Conservation (phyloP, 2,329 filamentous ascomycete species). For the Scytalidium lignicola region DNA sequence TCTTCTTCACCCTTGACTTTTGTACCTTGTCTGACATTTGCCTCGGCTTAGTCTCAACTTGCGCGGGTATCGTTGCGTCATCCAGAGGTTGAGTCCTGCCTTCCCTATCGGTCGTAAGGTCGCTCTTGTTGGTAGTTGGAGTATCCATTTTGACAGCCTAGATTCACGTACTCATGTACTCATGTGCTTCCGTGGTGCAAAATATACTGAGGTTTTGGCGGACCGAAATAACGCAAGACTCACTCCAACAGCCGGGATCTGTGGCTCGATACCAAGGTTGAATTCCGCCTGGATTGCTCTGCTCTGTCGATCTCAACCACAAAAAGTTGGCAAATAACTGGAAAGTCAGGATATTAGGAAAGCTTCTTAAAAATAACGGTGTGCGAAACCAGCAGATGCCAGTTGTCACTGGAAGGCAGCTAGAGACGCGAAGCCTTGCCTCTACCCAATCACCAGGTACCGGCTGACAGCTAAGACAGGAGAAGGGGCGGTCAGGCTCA, state of each 20-base stretch:
- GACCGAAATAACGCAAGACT: not conserved
- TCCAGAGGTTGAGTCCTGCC: constrained; percentile 11
- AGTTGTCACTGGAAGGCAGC: constrained; percentile 8
- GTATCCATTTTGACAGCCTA: constrained; percentile 18
- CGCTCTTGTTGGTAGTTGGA: constrained; percentile 21
- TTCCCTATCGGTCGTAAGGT: constrained; percentile 18
- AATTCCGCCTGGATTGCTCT: not conserved
- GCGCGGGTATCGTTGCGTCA: constrained; percentile 13
- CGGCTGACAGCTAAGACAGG: not conserved
- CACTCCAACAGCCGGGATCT: too few relatives aligned
- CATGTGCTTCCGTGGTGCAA: not conserved
- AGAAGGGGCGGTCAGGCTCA: constrained; percentile 5
- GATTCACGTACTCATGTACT: not conserved
- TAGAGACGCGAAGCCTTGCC: not conserved
- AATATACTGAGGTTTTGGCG: not conserved
- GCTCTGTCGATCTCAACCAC: not conserved
- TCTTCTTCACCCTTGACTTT: constrained; percentile 17
- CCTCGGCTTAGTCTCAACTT: constrained; percentile 19
- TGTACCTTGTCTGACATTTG: constrained; percentile 13
- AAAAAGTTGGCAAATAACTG: not conserved
- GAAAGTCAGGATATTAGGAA: not conserved
- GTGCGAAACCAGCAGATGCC: not conserved
- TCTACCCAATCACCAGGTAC: constrained; percentile 5
- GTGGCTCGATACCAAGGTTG: not conserved
- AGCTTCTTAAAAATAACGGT: not conserved